Evolutionary conservation across 768 basidiomycete genomes (phyloP), one percentile per base, ranked within the genome.

Genomic region (Naganishia onofrii): DNA sequence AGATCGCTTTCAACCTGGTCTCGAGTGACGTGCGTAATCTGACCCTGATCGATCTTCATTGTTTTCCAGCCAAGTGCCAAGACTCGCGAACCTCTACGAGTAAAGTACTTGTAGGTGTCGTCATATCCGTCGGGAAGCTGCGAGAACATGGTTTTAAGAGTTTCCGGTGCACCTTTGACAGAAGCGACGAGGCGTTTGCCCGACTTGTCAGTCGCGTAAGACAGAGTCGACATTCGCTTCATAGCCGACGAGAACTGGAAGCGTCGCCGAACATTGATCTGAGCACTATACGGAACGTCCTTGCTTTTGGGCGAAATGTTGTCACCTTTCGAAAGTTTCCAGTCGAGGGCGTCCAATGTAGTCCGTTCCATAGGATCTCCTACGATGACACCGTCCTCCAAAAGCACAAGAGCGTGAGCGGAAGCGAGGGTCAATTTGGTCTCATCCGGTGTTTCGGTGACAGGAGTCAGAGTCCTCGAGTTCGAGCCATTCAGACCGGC

Each of bases 321-420:
- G 75, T 95, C 91, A 87, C 90, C 90, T 63, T 82, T 82, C 13
- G 77, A 74, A 15, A 98, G 80, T 69, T 87, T 88, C 95, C 96
- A 98, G 57, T 91, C 88, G 32, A 99, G 84, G 2, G 92, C 89
- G 71, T 91, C 90, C 8, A 98, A 84, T 0, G 96, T 95, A 0
- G 91, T 94, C 83, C 94, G 93, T 82, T 99, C 96, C 96, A 99
- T 99, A 0, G 96, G 96, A 79, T 99, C 96, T 3, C 96, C 96
- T 52, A 98, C 94, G 44, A 94, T 83, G 0, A 89, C 89, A 10
- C 92, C 95, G 75, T 98, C 95, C 74, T 99, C 95, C 29, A 99
- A 85, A 56, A 90, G 85, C 46, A 98, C 96, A 13, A 99, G 84
- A 0, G 96, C 95, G 76, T 99, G 96, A 0, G 96, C 94, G 10